These are phyloP conservation scores for Populus hybrid DNA, from an alignment of 441 rosid genomes.

Conservation along the genomic window DNA sequence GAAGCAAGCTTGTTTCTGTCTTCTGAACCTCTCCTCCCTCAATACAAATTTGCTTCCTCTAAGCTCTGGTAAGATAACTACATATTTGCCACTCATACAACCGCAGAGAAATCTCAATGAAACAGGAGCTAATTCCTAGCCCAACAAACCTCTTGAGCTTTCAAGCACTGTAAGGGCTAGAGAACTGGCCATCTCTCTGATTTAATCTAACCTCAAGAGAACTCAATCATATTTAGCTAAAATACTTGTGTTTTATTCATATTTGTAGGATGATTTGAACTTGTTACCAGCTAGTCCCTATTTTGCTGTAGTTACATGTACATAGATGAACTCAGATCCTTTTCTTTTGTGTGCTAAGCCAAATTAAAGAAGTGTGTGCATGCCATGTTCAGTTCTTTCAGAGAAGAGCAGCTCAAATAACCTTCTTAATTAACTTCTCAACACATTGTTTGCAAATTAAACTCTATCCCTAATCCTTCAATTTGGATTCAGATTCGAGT, in stretches of 20 bases:
- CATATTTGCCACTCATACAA: not conserved
- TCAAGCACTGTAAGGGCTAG: not conserved
- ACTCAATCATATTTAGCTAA: not conserved
- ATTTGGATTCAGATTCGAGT: too few relatives aligned
- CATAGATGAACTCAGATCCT: not conserved
- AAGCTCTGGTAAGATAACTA: not conserved
- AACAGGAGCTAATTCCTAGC: not conserved
- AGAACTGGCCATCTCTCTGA: not conserved
- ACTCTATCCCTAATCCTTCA: not conserved
- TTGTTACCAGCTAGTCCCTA: not conserved
- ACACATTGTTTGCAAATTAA: not conserved
- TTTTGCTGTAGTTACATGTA: not conserved
- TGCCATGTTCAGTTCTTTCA: not conserved
- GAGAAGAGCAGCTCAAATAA: not conserved
- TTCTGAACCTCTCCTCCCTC: conserved; percentile 5
- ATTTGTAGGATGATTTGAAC: not conserved
- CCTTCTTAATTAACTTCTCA: not conserved
- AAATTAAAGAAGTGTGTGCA: not conserved
- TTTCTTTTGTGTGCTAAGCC: not conserved
- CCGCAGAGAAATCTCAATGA: not conserved
- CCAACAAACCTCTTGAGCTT: not conserved
- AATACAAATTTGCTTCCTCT: not conserved
- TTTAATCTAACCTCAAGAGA: not conserved
- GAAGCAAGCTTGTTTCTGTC: conserved; percentile 24
- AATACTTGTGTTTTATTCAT: not conserved